A percentile compares a stretch with the other conserved stretches of the same genome.
Evolutionary conservation across 257 asterid genomes (phyloP).

Genomic region (Solanum chiquidenum): DNA sequence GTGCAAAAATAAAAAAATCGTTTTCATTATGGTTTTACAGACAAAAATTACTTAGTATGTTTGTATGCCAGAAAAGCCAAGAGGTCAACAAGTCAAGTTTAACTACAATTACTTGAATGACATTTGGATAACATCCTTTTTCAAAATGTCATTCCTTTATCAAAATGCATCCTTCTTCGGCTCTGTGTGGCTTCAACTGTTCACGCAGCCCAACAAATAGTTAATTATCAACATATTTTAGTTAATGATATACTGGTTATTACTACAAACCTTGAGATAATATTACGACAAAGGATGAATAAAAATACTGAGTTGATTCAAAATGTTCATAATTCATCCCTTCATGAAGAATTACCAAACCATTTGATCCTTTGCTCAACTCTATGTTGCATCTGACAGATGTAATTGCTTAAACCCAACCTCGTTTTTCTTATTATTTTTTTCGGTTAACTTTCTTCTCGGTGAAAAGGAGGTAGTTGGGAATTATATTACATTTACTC

Average conservation of each 20-base stretch:
- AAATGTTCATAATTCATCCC: neutral
- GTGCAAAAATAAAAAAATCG: neutral
- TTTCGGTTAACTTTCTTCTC: neutral
- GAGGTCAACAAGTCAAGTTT: conserved; percentile 4
- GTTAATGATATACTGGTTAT: neutral
- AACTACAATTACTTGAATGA: conserved; percentile 2
- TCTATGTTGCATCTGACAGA: neutral
- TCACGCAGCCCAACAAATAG: neutral
- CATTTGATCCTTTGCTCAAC: neutral
- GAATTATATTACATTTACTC: neutral
- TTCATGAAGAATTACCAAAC: neutral
- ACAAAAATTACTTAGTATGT: neutral
- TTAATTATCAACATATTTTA: neutral
- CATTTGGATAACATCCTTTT: conserved; percentile 7
- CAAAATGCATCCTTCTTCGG: neutral
- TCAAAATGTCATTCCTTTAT: neutral
- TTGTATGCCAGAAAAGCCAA: neutral
- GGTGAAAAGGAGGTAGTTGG: neutral
- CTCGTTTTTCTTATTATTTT: neutral
- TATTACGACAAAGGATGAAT: neutral
- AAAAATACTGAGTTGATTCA: neutral
- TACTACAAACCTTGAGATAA: neutral
- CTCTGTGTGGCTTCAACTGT: conserved; percentile 1
- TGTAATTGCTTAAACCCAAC: neutral
- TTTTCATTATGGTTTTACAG: neutral